Evolutionary conservation across 176 grass and related monocot species (phyloP), one percentile per base, ranked within the genome.

Genomic region (Alloteropsis semialata): DNA sequence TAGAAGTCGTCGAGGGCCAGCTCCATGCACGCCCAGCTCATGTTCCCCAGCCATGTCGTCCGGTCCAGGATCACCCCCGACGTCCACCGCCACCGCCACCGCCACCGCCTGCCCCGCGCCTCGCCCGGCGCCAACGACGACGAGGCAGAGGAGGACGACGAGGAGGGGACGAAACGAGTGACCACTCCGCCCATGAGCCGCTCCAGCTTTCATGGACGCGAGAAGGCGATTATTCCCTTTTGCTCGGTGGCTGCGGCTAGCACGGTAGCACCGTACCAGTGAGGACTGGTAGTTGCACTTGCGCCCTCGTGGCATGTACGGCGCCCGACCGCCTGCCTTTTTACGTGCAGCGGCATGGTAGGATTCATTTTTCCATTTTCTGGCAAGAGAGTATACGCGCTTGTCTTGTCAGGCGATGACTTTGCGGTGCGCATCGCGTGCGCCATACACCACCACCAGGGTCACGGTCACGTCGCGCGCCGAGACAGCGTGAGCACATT

Each of bases 61-160:
- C 19, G 58, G 54, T 93, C 88, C 81, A 97, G 50, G 74, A 93
- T 93, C 84, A 97, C 91, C 42, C n/a, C 94, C 91, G 4, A 93
- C 91, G 37, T 91, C 89, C 39, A 96, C 81, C 5, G 19, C 77
- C 36, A 21, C 39, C 1, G 41, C 74, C 41, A 1, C 39, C 67
- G 11, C 62, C 25, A 10, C 4, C 39, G n/a, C 39, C 18, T 29
- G 1, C 49, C 34, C 79, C 36, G 44, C 79, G 13, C 66, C 78
- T n/a, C 54, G 8, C 22, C 53, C 16, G 19, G 65, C 82, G 5
- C 32, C 49, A n/a, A n/a, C n/a, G n/a, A n/a, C n/a, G 41, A 15
- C 22, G 41, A 88, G 69, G 30, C 63, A 28, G 43, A 82, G 27
- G 70, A 86, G 18, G 8, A 82, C 0, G 57, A 43, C 11, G 30